Evolutionary conservation across 345 rosid genomes (phyloP).

Genomic region (Lenwebbia sp.): DNA sequence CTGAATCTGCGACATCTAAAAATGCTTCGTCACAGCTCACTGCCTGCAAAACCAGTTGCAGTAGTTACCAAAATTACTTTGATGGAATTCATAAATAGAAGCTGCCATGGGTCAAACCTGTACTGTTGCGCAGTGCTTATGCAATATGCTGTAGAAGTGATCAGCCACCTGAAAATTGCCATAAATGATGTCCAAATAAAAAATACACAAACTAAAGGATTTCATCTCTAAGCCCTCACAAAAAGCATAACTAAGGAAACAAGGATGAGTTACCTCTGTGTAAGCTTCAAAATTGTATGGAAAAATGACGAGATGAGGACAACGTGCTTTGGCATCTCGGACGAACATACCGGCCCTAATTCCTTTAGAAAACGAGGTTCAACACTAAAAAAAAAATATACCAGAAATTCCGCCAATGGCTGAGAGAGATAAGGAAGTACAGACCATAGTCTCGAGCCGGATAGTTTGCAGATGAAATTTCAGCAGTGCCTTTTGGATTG

Average conservation of each 20-base stretch:
- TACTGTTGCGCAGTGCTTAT: constrained; percentile 72
- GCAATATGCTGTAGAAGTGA: constrained; percentile 75
- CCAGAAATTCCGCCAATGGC: background rate
- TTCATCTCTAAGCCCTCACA: background rate
- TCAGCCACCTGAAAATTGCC: constrained; percentile 73
- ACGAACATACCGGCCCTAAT: constrained; percentile 92
- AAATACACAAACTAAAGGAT: background rate
- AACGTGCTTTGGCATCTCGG: constrained; percentile 78
- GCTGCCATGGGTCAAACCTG: constrained; percentile 34
- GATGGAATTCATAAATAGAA: constrained; percentile 1
- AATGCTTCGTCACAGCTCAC: constrained; percentile 99
- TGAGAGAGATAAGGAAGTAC: constrained; percentile 18
- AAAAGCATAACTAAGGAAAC: background rate
- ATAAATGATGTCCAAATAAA: background rate
- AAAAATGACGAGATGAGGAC: constrained; percentile 70
- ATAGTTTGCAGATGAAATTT: constrained; percentile 94
- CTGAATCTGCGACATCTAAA: constrained; percentile 51
- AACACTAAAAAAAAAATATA: background rate
- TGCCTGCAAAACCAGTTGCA: constrained; percentile 37
- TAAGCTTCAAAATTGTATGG: constrained; percentile 93
- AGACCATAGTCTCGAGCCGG: constrained; percentile 85
- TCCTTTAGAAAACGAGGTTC: constrained; percentile 28
- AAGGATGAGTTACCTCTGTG: constrained; percentile 42
- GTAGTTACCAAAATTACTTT: background rate
- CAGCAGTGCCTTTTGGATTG: constrained; percentile 92